These are phyloP conservation scores for Sclerotinia nivalis DNA, from an alignment of 2,329 filamentous ascomycete species.

Conservation along the genomic window DNA sequence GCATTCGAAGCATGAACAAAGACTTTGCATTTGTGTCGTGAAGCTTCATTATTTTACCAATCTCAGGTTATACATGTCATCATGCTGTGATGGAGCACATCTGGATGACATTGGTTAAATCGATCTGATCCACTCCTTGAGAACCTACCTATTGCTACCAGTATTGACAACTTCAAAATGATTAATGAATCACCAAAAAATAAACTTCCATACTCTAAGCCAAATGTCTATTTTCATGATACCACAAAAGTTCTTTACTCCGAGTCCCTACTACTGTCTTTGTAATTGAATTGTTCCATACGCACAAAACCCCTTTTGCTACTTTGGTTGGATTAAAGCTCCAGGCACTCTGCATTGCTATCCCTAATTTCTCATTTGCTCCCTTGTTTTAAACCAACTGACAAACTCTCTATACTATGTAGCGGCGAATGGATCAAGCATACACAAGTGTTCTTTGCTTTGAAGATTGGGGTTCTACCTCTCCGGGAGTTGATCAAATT, in stretches of 20 bases:
- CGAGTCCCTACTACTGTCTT: background rate
- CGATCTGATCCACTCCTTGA: background rate
- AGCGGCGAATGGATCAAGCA: background rate
- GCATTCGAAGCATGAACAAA: slow-evolving; percentile 11
- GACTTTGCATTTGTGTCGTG: background rate
- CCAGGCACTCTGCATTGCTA: background rate
- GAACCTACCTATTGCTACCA: too few relatives aligned
- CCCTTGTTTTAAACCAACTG: too few relatives aligned
- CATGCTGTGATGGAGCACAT: slow-evolving; percentile 1
- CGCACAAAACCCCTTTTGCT: too few relatives aligned
- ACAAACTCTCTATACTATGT: too few relatives aligned
- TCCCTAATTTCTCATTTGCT: background rate
- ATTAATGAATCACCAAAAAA: background rate
- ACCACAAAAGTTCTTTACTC: too few relatives aligned
- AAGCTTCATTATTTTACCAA: background rate
- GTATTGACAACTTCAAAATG: background rate
- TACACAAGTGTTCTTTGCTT: background rate
- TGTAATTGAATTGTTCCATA: background rate
- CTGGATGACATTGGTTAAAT: background rate
- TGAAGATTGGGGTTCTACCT: background rate
- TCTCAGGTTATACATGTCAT: slow-evolving; percentile 4
- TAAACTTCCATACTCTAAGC: background rate
- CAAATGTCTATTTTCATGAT: too few relatives aligned
- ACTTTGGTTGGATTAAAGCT: background rate
- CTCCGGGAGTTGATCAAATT: background rate